Evolutionary conservation across 2,329 filamentous ascomycete species (phyloP).

Genomic region (Elsinoe fawcettii): DNA sequence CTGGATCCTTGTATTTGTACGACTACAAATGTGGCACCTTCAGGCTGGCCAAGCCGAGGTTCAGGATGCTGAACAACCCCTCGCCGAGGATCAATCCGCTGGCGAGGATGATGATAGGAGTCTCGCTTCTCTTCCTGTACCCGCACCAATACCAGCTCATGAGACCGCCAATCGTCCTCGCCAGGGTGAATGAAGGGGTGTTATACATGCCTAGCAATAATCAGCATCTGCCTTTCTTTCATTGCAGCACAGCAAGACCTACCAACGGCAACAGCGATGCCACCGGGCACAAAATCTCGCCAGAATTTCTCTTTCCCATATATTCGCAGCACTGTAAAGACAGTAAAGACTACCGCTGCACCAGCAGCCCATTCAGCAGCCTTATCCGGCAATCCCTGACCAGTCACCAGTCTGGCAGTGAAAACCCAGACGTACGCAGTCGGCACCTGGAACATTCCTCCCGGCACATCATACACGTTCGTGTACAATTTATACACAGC

Average conservation of each 20-base stretch:
- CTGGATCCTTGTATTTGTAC: not conserved
- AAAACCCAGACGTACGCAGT: conserved; percentile 98
- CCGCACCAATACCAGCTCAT: conserved; percentile 70
- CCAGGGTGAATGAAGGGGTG: conserved; percentile 88
- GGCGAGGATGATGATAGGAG: conserved; percentile 81
- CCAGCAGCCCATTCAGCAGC: conserved; percentile 71
- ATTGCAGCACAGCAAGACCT: conserved; percentile 27
- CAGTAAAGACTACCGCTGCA: conserved; percentile 65
- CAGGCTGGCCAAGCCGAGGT: conserved; percentile 71
- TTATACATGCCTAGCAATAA: conserved; percentile 76
- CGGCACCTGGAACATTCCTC: conserved; percentile 84
- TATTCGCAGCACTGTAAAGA: conserved; percentile 64
- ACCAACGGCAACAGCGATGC: conserved; percentile 92
- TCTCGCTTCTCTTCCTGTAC: conserved; percentile 50
- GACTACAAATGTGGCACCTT: conserved; percentile 61
- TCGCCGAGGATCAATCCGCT: conserved; percentile 87
- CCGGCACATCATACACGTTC: conserved; percentile 79
- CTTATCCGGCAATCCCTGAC: conserved; percentile 76
- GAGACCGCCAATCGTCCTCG: conserved; percentile 71
- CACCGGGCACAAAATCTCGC: conserved; percentile 75
- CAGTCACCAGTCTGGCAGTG: conserved; percentile 86
- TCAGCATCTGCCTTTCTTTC: conserved; percentile 3
- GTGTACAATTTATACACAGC: conserved; percentile 87
- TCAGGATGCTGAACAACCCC: conserved; percentile 84
- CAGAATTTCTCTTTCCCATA: conserved; percentile 46